phyloP scores from a whole-genome alignment of 2,329 filamentous ascomycete genomes.

The Fusarium denticulatum region DNA sequence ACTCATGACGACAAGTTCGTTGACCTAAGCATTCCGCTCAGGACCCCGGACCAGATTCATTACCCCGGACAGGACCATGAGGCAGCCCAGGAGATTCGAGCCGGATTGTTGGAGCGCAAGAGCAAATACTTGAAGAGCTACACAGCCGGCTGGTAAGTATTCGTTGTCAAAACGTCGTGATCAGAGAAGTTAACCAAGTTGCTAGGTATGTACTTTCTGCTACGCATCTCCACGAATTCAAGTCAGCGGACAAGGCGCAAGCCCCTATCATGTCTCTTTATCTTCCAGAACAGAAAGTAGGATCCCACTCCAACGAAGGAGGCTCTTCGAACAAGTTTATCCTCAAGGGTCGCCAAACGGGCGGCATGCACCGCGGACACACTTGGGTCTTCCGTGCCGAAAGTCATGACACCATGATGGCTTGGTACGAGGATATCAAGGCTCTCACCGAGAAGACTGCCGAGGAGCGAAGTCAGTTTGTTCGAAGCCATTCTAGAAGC shows the following conservation, averaged over 20 bases:
- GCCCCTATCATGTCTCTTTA: slow-evolving; percentile 96
- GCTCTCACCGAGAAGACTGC: slow-evolving; percentile 86
- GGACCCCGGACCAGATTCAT: slow-evolving; percentile 82
- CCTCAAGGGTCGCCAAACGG: slow-evolving; percentile 94
- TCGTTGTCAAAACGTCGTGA: neutral
- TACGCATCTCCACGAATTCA: slow-evolving; percentile 98
- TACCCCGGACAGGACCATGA: slow-evolving; percentile 92
- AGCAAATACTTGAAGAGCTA: slow-evolving; percentile 99
- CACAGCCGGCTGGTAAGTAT: slow-evolving; percentile 85
- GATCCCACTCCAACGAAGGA: slow-evolving; percentile 83
- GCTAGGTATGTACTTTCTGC: slow-evolving; percentile 92
- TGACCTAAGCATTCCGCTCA: slow-evolving; percentile 81
- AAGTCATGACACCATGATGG: slow-evolving; percentile 92
- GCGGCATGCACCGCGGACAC: slow-evolving; percentile 85
- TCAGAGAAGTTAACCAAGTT: slow-evolving; percentile 7
- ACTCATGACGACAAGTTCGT: slow-evolving; percentile 85
- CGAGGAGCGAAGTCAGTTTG: slow-evolving; percentile 88
- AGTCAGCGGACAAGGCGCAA: slow-evolving; percentile 93
- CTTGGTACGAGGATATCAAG: slow-evolving; percentile 95
- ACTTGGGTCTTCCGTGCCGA: slow-evolving; percentile 78
- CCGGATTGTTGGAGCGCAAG: slow-evolving; percentile 94
- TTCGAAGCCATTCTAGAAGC: slow-evolving; percentile 82
- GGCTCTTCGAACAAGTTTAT: slow-evolving; percentile 97
- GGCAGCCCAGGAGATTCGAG: slow-evolving; percentile 83
- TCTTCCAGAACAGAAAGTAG: slow-evolving; percentile 92